Evolutionary conservation across 169 alveolate genomes (phyloP), one percentile per base, ranked within the genome.

Genomic region (Cryptosporidium sp.): DNA sequence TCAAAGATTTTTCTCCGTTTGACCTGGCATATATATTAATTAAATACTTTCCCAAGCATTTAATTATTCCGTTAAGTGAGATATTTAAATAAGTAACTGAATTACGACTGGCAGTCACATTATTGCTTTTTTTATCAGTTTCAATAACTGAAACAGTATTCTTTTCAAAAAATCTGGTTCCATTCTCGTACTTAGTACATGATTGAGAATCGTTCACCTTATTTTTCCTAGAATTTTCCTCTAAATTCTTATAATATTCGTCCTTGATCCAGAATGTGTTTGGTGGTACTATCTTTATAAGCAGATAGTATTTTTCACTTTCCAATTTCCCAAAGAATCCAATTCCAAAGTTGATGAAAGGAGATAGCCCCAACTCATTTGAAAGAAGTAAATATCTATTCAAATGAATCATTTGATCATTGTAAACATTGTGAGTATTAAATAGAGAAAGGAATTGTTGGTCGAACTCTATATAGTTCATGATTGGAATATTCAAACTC

Each of bases 191-290:
- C 14, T 80, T 80, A 1, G 41, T 37, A 29, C 89, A 80, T 43
- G 23, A 18, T 23, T 23, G 9, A 6, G 23, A 9, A 41, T 62
- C 45, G 62, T 33, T 41, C 5, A 9, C 62, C 21, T 58, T 61
- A 35, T 21, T 39, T 35, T 12, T 10, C 9, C 14, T 48, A 43
- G 33, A 18, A 21, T 80, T 80, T 41, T 45, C 41, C 8, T 55
- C 71, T 7, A 2, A 1, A 9, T 39, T 35, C 26, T 18, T 23
- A 31, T 55, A 23, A 29, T 33, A 35, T 10, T 73, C 45, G 62
- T 80, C 89, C 26, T 80, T 80, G 16, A 31, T 18, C 89, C 89
- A 80, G 39, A 80, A 80, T 61, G 74, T 45, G 12, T 65, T 29
- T 21, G 89, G 89, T 29, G 89, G 89, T 8, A 59, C 55, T 29